Conservation (phyloP, 75 land plant genomes). For the Selaginella moellendorffii region DNA sequence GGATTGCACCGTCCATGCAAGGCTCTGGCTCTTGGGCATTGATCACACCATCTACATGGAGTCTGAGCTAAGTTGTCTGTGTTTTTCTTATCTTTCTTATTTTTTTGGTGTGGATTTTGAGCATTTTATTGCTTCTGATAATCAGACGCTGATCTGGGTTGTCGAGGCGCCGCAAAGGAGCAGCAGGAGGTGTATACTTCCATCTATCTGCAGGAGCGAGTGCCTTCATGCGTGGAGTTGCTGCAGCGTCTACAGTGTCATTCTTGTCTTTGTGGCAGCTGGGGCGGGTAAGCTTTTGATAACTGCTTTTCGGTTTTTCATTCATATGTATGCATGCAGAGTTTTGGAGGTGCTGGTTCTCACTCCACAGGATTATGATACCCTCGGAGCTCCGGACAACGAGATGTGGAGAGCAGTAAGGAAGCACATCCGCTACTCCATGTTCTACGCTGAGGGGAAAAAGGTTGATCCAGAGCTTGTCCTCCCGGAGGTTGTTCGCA, state of each 20-base stretch:
- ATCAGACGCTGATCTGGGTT: neutral
- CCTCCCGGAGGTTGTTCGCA: neutral
- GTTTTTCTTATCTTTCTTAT: too few relatives aligned
- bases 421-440: neutral
- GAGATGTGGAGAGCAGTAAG: neutral
- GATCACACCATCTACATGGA: neutral
- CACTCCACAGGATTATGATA: neutral
- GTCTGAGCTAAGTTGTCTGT: neutral
- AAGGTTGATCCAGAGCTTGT: neutral
- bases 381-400: neutral
- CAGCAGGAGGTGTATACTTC: neutral
- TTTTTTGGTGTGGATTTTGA: neutral
- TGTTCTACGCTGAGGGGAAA: neutral
- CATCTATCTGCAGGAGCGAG: neutral
- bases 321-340: neutral
- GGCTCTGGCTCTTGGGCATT: neutral
- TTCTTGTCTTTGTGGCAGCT: neutral
- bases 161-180: neutral
- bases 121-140: neutral
- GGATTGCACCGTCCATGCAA: neutral
- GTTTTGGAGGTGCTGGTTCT: neutral
- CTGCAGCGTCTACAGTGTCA: neutral
- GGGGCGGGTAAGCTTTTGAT: neutral
- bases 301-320: neutral
- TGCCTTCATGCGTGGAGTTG: neutral